phyloP scores from a whole-genome alignment of 2,329 filamentous ascomycete species.

The Pleomassaria siparia region DNA sequence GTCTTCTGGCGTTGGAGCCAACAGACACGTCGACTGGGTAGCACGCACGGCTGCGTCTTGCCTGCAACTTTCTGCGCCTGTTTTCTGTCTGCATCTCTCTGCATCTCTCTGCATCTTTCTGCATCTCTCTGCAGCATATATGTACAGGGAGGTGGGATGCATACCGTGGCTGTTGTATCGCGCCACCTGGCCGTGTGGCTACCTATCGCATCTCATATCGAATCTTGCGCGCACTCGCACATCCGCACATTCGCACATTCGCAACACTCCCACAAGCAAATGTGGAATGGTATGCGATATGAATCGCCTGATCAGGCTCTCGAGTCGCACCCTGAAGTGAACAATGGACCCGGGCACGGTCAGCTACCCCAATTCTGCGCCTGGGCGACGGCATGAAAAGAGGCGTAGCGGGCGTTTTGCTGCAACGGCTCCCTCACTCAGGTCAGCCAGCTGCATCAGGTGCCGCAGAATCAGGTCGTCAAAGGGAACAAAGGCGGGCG shows the following conservation, averaged over 20 bases:
- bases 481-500: not conserved
- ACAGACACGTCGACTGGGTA: not conserved
- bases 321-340: conserved; percentile 7
- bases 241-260: too few species aligned
- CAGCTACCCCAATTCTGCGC: conserved; percentile 22
- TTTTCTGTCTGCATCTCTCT: not conserved
- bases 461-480: too few species aligned
- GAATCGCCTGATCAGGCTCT: conserved; percentile 3
- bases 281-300: not conserved
- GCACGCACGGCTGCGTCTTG: not conserved
- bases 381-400: conserved; percentile 7
- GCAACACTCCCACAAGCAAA: not conserved
- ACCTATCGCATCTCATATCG: not conserved
- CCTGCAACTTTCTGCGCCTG: not conserved
- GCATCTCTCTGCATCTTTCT: not conserved
- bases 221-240: not conserved
- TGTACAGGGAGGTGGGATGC: too few species aligned
- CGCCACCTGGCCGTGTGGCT: too few species aligned
- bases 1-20: not conserved
- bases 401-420: conserved; percentile 2
- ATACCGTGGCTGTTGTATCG: not conserved
- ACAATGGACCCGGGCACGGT: conserved; percentile 8
- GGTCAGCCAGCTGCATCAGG: too few species aligned
- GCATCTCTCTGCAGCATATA: not conserved
- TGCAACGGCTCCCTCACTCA: not conserved